Evolutionary conservation across 192 early-diverging fungal genomes (phyloP).

Genomic region (Radiomyces spectabilis): DNA sequence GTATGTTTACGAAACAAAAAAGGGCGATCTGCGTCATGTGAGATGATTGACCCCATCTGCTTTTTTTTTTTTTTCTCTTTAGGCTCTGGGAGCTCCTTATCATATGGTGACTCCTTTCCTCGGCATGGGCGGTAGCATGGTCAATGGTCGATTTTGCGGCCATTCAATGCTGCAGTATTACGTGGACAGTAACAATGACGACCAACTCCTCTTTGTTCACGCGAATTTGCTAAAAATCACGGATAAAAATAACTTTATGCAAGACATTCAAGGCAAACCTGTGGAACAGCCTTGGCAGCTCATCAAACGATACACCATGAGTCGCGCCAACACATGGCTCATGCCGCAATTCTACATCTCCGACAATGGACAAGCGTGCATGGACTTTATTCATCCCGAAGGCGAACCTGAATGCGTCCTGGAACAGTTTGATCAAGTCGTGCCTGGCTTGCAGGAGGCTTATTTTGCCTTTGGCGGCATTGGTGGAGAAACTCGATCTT

Average conservation of each 20-base stretch:
- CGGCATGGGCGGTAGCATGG: constrained; percentile 24
- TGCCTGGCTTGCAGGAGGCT: constrained; percentile 14
- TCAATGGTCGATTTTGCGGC: constrained; percentile 19
- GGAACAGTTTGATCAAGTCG: constrained; percentile 6
- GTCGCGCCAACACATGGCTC: constrained; percentile 11
- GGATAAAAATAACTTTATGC: constrained; percentile 9
- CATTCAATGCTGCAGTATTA: constrained; percentile 27
- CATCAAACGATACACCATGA: constrained; percentile 12
- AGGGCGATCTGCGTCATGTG: too few relatives aligned
- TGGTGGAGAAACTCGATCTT: constrained; percentile 13
- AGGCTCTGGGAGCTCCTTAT: constrained; percentile 13
- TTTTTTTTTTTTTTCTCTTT: not conserved
- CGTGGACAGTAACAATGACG: constrained; percentile 1
- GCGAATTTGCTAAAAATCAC: constrained; percentile 28
- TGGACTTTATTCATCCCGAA: constrained; percentile 15
- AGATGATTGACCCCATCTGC: too few relatives aligned
- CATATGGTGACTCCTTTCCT: constrained; percentile 15
- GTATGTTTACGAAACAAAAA: not conserved
- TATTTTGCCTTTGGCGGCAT: constrained; percentile 27
- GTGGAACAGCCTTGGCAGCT: constrained; percentile 9
- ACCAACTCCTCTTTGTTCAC: constrained; percentile 21
- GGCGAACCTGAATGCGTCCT: constrained; percentile 15
- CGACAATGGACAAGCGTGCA: constrained; percentile 9
- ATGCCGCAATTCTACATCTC: constrained; percentile 21
- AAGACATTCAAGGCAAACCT: not conserved